phyloP scores from a whole-genome alignment of 2,329 filamentous ascomycete genomes.

The Penicillium sp. region DNA sequence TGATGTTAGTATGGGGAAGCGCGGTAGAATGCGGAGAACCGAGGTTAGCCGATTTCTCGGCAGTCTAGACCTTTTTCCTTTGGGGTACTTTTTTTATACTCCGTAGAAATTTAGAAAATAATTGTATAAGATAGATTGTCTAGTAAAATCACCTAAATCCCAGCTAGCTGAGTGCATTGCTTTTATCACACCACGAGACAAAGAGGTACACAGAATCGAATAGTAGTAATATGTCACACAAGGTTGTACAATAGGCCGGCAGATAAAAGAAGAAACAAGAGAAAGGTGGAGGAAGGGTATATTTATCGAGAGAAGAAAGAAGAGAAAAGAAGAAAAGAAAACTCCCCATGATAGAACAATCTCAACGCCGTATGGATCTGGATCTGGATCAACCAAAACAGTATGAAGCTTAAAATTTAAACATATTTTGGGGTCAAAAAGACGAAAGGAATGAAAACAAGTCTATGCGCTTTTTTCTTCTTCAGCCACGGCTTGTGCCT shows the following conservation, averaged over 20 bases:
- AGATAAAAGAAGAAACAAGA: background rate
- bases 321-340: background rate
- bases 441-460: background rate
- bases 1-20: background rate
- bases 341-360: background rate
- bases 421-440: background rate
- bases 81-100: too few relatives aligned
- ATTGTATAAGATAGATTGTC: background rate
- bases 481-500: conserved; percentile 3
- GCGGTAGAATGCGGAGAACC: background rate
- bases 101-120: background rate
- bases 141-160: too few relatives aligned
- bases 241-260: conserved; percentile 5
- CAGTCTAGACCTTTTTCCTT: too few relatives aligned
- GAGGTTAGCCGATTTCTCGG: too few relatives aligned
- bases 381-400: conserved; percentile 9
- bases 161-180: too few relatives aligned
- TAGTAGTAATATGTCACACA: conserved; percentile 1
- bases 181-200: too few relatives aligned
- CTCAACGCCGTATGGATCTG: conserved; percentile 7
- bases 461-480: conserved; percentile 13
- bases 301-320: conserved; percentile 3
- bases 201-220: background rate
- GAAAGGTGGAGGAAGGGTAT: conserved; percentile 4
- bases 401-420: background rate